These are phyloP conservation scores for Pelargonium myrrhifolium DNA, from an alignment of 441 rosid species.

Conservation along the genomic window DNA sequence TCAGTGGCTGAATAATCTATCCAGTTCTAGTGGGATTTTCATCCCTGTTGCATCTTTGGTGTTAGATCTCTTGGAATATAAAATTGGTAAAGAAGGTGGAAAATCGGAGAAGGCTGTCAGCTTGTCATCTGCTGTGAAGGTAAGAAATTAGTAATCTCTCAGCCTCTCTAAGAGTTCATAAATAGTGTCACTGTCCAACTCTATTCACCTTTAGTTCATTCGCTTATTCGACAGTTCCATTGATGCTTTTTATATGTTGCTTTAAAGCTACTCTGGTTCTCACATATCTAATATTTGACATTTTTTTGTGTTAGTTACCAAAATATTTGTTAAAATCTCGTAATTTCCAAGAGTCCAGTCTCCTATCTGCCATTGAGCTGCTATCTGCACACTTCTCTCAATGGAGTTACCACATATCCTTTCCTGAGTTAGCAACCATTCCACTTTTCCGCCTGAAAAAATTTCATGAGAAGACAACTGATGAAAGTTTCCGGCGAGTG, in stretches of 20 bases:
- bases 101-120: constrained; percentile 47
- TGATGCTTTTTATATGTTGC: constrained; percentile 2
- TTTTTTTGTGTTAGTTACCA: constrained; percentile 55
- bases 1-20: constrained; percentile 76
- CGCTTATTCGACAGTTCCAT: constrained; percentile 1
- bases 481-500: constrained; percentile 48
- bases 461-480: constrained; percentile 47
- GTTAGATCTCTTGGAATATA: constrained; percentile 74
- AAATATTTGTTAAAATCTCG: constrained; percentile 80
- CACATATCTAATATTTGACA: constrained; percentile 13
- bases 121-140: constrained; percentile 62
- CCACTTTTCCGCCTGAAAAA: constrained; percentile 59
- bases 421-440: constrained; percentile 82
- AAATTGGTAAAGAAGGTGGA: constrained; percentile 46
- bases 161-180: neutral
- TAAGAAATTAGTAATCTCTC: constrained; percentile 23
- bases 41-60: constrained; percentile 61
- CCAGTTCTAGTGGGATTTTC: constrained; percentile 62
- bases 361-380: constrained; percentile 51
- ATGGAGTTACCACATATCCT: constrained; percentile 85
- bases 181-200: neutral
- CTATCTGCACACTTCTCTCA: constrained; percentile 73
- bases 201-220: neutral
- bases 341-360: constrained; percentile 65
- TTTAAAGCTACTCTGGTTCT: neutral